Evolutionary conservation across 2,329 filamentous ascomycete species (phyloP).

Genomic region (Aulographum hederae): DNA sequence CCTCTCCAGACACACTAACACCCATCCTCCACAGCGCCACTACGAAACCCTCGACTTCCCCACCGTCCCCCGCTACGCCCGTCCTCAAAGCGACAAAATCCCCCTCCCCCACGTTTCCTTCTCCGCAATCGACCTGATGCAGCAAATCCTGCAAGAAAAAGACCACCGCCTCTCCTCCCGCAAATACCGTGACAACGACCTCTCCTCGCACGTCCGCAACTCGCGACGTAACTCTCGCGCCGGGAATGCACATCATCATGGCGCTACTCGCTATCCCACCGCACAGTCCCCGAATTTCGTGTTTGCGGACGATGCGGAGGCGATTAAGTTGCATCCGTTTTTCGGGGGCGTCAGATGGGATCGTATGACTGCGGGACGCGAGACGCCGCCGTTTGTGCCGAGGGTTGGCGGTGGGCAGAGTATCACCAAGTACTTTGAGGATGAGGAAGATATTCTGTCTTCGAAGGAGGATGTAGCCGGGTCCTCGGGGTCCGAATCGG

Average conservation of each 20-base stretch:
- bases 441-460: constrained; percentile 47
- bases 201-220: constrained; percentile 2
- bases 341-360: constrained; percentile 70
- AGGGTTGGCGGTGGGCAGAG: constrained; percentile 34
- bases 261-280: background rate
- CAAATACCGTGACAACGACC: constrained; percentile 53
- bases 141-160: constrained; percentile 53
- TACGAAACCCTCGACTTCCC: constrained; percentile 55
- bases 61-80: constrained; percentile 28
- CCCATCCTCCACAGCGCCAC: no score
- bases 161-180: constrained; percentile 58
- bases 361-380: constrained; percentile 39
- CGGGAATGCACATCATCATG: background rate
- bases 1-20: constrained; percentile 8
- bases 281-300: constrained; percentile 36
- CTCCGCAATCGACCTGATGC: constrained; percentile 62
- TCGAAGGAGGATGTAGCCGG: background rate
- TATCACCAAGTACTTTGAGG: constrained; percentile 74
- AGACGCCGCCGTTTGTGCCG: constrained; percentile 63
- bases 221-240: background rate
- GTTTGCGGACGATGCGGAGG: constrained; percentile 65
- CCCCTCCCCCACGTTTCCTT: constrained; percentile 37
- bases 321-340: constrained; percentile 80
- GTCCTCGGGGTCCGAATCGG: background rate
- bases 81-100: constrained; percentile 27